These are phyloP conservation scores for Solanum ossicruentum DNA, from an alignment of 257 asterid species.

Conservation along the genomic window DNA sequence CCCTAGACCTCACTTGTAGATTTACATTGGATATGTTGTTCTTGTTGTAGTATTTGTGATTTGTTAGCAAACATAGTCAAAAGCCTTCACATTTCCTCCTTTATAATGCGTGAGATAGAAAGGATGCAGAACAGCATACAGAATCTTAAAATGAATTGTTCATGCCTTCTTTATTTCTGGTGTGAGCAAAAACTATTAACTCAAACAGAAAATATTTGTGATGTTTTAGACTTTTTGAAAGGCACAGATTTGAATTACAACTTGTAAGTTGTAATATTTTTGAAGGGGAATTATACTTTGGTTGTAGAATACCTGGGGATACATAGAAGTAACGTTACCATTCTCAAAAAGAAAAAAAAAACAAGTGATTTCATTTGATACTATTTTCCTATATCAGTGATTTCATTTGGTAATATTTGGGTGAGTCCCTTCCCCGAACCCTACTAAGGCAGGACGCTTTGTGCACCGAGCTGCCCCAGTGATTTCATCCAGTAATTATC, in stretches of 20 bases:
- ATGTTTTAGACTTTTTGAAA: too few species aligned
- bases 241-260: too few species aligned
- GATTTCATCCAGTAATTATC: not conserved
- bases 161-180: too few species aligned
- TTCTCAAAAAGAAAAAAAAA: too few species aligned
- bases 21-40: not conserved
- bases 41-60: not conserved
- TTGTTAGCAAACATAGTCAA: not conserved
- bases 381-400: not conserved
- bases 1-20: not conserved
- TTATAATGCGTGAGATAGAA: not conserved
- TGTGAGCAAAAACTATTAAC: too few species aligned
- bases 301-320: too few species aligned
- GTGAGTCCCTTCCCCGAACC: not conserved
- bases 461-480: not conserved
- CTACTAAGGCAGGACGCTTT: not conserved
- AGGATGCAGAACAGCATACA: too few species aligned
- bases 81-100: not conserved
- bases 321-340: too few species aligned
- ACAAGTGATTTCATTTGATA: not conserved
- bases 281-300: too few species aligned
- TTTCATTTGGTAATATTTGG: not conserved
- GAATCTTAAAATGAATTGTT: too few species aligned
- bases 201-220: too few species aligned
- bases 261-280: too few species aligned